phyloP scores from a whole-genome alignment of 1,139 yeast species.

The Taphrina deformans region DNA sequence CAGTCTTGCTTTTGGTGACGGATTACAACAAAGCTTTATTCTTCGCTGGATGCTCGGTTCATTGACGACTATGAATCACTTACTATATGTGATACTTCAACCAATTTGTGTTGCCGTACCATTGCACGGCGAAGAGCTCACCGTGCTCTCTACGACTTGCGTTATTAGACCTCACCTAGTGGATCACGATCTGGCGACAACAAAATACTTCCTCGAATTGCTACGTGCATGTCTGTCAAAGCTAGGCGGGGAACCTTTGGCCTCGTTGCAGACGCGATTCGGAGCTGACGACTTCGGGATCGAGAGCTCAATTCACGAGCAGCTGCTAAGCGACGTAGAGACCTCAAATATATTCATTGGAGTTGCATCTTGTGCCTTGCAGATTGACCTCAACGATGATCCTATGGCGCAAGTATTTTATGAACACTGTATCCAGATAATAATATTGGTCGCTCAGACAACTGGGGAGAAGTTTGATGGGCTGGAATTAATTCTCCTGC shows the following conservation, averaged over 20 bases:
- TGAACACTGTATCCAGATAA: conserved; percentile 3
- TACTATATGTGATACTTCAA: background rate
- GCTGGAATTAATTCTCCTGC: background rate
- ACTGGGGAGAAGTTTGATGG: background rate
- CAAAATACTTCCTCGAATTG: background rate
- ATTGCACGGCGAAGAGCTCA: background rate
- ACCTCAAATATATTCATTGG: background rate
- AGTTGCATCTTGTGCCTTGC: background rate
- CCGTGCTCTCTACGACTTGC: background rate
- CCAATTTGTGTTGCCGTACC: background rate
- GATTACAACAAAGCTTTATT: background rate
- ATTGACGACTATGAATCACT: background rate
- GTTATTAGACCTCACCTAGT: background rate
- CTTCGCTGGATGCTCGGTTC: conserved; percentile 4
- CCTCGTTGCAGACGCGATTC: background rate
- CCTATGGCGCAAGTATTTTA: background rate
- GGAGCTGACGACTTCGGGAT: background rate
- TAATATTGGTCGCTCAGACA: background rate
- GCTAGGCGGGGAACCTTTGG: too few relatives aligned
- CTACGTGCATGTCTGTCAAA: background rate
- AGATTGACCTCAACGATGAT: background rate
- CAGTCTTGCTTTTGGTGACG: background rate
- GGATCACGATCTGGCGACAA: background rate
- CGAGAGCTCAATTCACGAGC: background rate
- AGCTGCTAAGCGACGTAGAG: background rate